phyloP scores from a whole-genome alignment of 2,329 filamentous ascomycete genomes.

The Macroventuria anomochaeta region DNA sequence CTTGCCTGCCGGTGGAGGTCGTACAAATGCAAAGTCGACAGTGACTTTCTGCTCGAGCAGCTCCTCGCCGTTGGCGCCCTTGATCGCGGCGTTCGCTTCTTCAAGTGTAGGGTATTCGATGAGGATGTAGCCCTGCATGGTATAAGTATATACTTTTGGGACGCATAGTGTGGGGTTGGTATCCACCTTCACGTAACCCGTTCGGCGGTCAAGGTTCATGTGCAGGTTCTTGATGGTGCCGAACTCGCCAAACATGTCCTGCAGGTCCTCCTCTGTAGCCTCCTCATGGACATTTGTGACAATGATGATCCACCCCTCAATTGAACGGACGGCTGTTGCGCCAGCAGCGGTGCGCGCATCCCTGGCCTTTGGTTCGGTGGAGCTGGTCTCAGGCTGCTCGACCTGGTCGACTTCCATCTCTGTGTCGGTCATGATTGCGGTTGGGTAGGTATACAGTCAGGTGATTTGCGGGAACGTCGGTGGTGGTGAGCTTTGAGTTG shows the following conservation, averaged over 20 bases:
- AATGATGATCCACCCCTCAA: constrained; percentile 88
- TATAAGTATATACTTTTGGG: constrained; percentile 9
- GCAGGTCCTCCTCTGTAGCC: constrained; percentile 81
- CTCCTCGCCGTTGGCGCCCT: constrained; percentile 77
- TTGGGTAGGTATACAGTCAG: neutral
- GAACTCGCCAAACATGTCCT: constrained; percentile 82
- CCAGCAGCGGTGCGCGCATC: constrained; percentile 76
- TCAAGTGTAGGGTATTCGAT: constrained; percentile 83
- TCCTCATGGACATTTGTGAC: constrained; percentile 89
- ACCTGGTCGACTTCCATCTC: constrained; percentile 56
- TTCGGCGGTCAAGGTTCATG: constrained; percentile 80
- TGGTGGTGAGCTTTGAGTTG: constrained; percentile 12
- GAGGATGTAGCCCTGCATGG: constrained; percentile 75
- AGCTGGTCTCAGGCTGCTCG: constrained; percentile 40
- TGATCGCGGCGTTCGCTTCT: constrained; percentile 82
- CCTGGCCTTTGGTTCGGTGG: constrained; percentile 59
- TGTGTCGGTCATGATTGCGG: constrained; percentile 51
- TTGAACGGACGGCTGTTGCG: constrained; percentile 81
- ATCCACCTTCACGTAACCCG: constrained; percentile 82
- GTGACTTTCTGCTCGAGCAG: constrained; percentile 80
- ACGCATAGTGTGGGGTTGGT: neutral
- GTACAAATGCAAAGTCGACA: constrained; percentile 85
- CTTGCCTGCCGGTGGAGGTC: constrained; percentile 70
- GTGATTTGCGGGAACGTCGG: constrained; percentile 2
- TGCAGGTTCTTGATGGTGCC: constrained; percentile 89